Base-by-base conservation (phyloP, 2,329 filamentous ascomycete genomes). In the Alternaria novae-zelandiae region DNA sequence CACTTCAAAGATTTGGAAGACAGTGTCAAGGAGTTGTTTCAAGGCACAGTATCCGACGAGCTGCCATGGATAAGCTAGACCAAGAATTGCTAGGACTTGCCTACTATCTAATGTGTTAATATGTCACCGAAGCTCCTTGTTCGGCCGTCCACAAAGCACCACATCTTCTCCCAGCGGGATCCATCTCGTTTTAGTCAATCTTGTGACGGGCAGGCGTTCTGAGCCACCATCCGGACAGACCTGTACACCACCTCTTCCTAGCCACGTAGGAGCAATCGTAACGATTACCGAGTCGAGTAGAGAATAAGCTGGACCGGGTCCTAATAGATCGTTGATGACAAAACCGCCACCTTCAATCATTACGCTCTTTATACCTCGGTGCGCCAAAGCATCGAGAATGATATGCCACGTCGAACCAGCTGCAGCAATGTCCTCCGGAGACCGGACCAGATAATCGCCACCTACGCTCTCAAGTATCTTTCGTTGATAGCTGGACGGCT, bases 261-360 rank as follows among this genome's bases (percentile, higher is more conserved):
- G 84, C 88, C 93, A 98, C 0, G 89, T 93, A 9, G 95, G 95
- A 4, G 95, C 94, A 73, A 97, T 89, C 0, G 95, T 97, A 61
- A 97, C 86, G 71, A 98, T 91, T 53, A 97, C 89, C 3, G 90
- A 90, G 74, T 93, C 87, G 45, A 97, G 84, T 9, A 94, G 82
- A 3, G 50, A 51, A 21, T 63, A 63, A 2, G 60, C 60, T 3
- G 50, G 45, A 12, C 56, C 26, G 7, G 50, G 60, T 5, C 60
- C 60, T n/a, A 98, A 84, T 17, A 98, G 81, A 41, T 91, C 88
- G 76, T 96, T 96, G 76, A 98, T 93, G 32, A 97, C 89, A 11
- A 85, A 83, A 0, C 88, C 94, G 11, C 95, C 95, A 0, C 95
- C 95, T 79, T 98, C 95, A 53, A 98, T 86, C 95, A 97, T 97